Conservation (phyloP, 2,329 filamentous ascomycete genomes). For the Curvularia eragrostidis region DNA sequence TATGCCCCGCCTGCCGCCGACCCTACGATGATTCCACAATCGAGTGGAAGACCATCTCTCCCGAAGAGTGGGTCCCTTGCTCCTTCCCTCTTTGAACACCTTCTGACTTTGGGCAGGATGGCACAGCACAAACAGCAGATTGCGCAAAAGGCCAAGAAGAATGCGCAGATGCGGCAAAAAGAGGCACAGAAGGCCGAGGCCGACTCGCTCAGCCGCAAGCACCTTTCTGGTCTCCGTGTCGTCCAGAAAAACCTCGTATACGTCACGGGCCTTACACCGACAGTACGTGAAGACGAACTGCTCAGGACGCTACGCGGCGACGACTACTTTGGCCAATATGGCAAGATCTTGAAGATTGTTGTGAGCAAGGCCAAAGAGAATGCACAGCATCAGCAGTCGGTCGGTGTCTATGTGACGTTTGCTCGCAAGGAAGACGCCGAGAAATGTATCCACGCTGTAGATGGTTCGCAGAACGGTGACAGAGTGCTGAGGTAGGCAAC, state of each 20-base stretch:
- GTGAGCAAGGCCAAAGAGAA: slow-evolving; percentile 93
- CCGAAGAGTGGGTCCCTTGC: slow-evolving; percentile 78
- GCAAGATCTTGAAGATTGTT: slow-evolving; percentile 97
- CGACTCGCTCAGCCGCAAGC: slow-evolving; percentile 93
- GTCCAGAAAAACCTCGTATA: slow-evolving; percentile 99
- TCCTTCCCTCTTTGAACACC: slow-evolving; percentile 18
- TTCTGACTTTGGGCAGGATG: slow-evolving; percentile 59
- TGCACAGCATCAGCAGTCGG: slow-evolving; percentile 74
- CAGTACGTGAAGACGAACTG: slow-evolving; percentile 88
- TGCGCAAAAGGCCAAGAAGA: slow-evolving; percentile 86
- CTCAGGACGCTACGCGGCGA: slow-evolving; percentile 87
- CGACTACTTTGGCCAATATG: slow-evolving; percentile 98
- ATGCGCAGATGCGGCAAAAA: slow-evolving; percentile 86
- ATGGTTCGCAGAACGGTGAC: slow-evolving; percentile 91
- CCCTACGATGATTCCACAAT: slow-evolving; percentile 97
- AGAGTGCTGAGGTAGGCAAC: slow-evolving; percentile 73
- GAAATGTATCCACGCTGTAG: slow-evolving; percentile 87
- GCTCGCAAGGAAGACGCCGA: slow-evolving; percentile 89
- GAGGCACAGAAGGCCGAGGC: slow-evolving; percentile 96
- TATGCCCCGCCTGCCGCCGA: slow-evolving; percentile 95
- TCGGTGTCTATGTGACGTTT: slow-evolving; percentile 99
- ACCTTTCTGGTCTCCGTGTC: slow-evolving; percentile 91
- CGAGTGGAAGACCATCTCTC: slow-evolving; percentile 92
- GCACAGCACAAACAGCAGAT: slow-evolving; percentile 78
- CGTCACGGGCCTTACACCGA: slow-evolving; percentile 91